These are phyloP conservation scores for Ophiostoma australiae DNA, from an alignment of 2,329 filamentous ascomycete genomes.

Conservation along the genomic window DNA sequence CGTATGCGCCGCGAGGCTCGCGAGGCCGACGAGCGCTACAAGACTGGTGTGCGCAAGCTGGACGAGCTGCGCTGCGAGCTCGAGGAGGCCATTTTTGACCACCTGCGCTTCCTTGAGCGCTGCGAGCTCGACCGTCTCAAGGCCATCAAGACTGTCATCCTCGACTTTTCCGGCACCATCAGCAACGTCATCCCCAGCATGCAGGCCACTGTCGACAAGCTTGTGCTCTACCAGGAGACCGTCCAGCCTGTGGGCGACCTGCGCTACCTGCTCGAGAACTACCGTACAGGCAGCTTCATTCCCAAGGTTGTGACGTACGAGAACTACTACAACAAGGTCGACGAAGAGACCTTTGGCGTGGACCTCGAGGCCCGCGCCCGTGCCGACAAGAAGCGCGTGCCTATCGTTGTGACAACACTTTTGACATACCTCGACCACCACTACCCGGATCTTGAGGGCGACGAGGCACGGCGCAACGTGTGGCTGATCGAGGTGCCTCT, in stretches of 20 bases:
- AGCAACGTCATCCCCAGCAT: slow-evolving; percentile 96
- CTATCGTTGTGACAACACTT: slow-evolving; percentile 84
- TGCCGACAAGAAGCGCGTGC: slow-evolving; percentile 92
- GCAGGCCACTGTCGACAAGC: slow-evolving; percentile 93
- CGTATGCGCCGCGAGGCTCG: slow-evolving; percentile 80
- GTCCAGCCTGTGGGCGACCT: slow-evolving; percentile 90
- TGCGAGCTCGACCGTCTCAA: slow-evolving; percentile 94
- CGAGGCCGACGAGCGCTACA: slow-evolving; percentile 92
- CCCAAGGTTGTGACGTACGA: slow-evolving; percentile 91
- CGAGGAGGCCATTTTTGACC: slow-evolving; percentile 90
- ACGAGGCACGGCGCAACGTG: slow-evolving; percentile 84
- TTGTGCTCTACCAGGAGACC: slow-evolving; percentile 98
- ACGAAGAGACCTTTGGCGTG: slow-evolving; percentile 96
- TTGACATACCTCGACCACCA: slow-evolving; percentile 93
- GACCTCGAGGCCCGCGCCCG: slow-evolving; percentile 93
- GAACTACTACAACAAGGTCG: slow-evolving; percentile 98
- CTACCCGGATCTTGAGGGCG: slow-evolving; percentile 94
- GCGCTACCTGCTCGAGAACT: slow-evolving; percentile 92
- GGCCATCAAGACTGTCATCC: slow-evolving; percentile 94
- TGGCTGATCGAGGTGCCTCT: slow-evolving; percentile 94
- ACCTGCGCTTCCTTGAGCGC: slow-evolving; percentile 92
- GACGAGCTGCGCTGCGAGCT: slow-evolving; percentile 87
- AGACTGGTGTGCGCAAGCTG: slow-evolving; percentile 75
- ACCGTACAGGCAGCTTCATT: slow-evolving; percentile 87
- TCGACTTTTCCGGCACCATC: slow-evolving; percentile 95